A percentile compares a stretch with the other conserved stretches of the same genome.
Evolutionary conservation across 2,329 filamentous ascomycete species (phyloP).

Genomic region (Fusarium ambrosium): DNA sequence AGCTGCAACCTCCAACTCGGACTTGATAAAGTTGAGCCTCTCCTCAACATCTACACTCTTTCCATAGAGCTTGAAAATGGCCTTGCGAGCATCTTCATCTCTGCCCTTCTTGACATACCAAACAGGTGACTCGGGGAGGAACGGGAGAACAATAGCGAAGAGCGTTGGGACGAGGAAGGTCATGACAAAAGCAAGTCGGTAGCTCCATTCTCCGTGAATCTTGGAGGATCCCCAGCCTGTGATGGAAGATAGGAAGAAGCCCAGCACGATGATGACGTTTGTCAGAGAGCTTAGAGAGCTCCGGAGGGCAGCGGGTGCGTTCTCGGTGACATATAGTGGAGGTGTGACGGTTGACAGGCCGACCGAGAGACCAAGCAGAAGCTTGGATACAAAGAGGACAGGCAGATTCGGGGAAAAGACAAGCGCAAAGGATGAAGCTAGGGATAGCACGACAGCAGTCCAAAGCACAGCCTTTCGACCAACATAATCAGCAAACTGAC

Average conservation of each 20-base stretch:
- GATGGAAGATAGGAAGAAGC: conserved; percentile 49
- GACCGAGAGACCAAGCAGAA: conserved; percentile 44
- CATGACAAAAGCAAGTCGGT: conserved; percentile 46
- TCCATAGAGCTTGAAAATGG: conserved; percentile 44
- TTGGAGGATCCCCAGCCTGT: conserved; percentile 46
- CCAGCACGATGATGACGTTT: conserved; percentile 49
- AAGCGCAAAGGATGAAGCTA: conserved; percentile 46
- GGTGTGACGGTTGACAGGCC: conserved; percentile 46
- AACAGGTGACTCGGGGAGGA: conserved; percentile 47
- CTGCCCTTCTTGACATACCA: conserved; percentile 48
- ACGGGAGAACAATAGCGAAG: conserved; percentile 42
- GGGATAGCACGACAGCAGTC: conserved; percentile 40
- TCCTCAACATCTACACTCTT: conserved; percentile 39
- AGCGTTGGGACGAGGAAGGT: conserved; percentile 47
- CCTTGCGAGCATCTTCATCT: conserved; percentile 47
- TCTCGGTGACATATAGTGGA: conserved; percentile 48
- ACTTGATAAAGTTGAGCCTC: conserved; percentile 43
- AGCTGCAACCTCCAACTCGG: conserved; percentile 43
- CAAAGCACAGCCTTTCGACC: conserved; percentile 44
- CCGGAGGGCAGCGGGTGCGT: conserved; percentile 46
- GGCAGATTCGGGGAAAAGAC: conserved; percentile 47
- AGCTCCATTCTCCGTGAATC: conserved; percentile 47
- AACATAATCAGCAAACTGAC: conserved; percentile 44
- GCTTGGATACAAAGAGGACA: conserved; percentile 48
- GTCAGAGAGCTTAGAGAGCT: conserved; percentile 47